These are phyloP conservation scores for Mrakia blollopis DNA, from an alignment of 768 basidiomycete genomes.

Conservation along the genomic window DNA sequence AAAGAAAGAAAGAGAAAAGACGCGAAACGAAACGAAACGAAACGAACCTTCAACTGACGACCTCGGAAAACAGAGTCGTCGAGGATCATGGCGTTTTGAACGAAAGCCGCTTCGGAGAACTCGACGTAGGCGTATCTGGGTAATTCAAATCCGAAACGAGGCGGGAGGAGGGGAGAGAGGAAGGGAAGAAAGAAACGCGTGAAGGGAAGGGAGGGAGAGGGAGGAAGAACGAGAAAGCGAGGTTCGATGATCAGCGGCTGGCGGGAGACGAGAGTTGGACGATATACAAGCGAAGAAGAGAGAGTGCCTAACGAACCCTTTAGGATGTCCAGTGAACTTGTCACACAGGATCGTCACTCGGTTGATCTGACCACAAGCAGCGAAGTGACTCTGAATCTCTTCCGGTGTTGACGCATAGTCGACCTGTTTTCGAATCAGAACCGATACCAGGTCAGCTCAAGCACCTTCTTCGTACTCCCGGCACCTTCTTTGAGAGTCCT, in stretches of 20 bases:
- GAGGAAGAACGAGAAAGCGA: not conserved
- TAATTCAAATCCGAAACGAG: not conserved
- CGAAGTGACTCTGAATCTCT: conserved; percentile 95
- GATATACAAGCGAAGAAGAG: not conserved
- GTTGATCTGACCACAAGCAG: conserved; percentile 96
- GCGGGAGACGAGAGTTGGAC: not conserved
- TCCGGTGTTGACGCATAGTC: conserved; percentile 97
- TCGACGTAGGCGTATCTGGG: conserved; percentile 95
- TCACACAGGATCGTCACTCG: conserved; percentile 98
- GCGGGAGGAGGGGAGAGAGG: not conserved
- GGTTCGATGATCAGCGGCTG: not conserved
- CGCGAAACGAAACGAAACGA: not conserved
- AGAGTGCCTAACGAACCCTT: conserved; percentile 73
- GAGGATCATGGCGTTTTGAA: conserved; percentile 84
- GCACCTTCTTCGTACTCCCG: not conserved
- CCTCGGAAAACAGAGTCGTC: conserved; percentile 96
- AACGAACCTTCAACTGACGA: conserved; percentile 76
- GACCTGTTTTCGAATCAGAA: conserved; percentile 56
- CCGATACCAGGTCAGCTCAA: not conserved
- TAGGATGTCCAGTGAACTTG: conserved; percentile 98
- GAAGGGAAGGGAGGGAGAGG: not conserved
- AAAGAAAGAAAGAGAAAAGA: not conserved
- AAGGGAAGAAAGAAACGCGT: not conserved
- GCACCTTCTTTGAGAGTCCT: too few relatives aligned
- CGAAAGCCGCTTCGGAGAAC: conserved; percentile 86